Conservation (phyloP, 352 stramenopile genomes). For the Phytopythium ostracodes region DNA sequence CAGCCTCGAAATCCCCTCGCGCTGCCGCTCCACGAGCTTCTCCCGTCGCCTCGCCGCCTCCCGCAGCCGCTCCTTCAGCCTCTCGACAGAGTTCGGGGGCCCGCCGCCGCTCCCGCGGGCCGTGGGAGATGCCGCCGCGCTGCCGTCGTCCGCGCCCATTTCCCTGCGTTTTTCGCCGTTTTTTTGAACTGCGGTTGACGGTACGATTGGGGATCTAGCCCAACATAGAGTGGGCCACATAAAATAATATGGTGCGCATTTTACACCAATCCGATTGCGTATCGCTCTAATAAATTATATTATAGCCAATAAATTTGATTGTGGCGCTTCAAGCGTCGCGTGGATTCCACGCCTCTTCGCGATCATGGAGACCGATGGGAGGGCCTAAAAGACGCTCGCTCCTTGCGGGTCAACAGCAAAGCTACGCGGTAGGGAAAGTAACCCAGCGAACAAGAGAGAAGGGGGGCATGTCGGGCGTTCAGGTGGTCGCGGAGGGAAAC, state of each 20-base stretch:
- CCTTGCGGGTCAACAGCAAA: neutral
- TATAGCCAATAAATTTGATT: neutral
- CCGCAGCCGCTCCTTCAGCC: slow-evolving; percentile 14
- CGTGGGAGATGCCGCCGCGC: slow-evolving; percentile 8
- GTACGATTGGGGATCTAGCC: too few species aligned
- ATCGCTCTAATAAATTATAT: too few species aligned
- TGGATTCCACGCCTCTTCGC: neutral
- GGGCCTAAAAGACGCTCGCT: neutral
- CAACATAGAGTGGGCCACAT: neutral
- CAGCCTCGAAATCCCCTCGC: slow-evolving; percentile 19
- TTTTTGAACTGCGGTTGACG: neutral
- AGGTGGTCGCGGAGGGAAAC: slow-evolving; percentile 70
- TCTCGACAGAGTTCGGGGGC: slow-evolving; percentile 7
- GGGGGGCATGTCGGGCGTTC: slow-evolving; percentile 60
- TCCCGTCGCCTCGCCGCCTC: slow-evolving; percentile 13
- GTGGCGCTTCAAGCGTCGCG: neutral
- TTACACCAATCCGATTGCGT: neutral
- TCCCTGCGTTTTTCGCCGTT: too few species aligned
- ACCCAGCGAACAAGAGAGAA: neutral
- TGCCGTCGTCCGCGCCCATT: slow-evolving; percentile 5
- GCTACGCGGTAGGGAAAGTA: neutral
- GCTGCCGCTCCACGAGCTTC: slow-evolving; percentile 21
- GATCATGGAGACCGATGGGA: neutral
- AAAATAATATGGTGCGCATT: too few species aligned
- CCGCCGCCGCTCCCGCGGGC: neutral